phyloP scores from a whole-genome alignment of 306 rosid species.

The Adenanthera pavonina region DNA sequence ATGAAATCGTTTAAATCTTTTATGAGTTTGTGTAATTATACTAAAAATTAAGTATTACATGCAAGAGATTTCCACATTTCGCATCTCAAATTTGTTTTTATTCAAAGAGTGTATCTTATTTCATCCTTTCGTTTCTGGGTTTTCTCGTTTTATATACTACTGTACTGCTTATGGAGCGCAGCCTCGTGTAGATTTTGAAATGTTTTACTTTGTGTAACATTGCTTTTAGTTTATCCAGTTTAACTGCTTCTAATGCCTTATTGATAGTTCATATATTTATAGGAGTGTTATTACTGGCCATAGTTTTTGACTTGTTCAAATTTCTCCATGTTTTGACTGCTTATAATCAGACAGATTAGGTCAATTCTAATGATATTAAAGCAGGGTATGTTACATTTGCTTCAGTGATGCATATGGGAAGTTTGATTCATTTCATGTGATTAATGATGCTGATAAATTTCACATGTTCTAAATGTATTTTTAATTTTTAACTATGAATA shows the following conservation, averaged over 20 bases:
- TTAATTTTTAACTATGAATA: not conserved
- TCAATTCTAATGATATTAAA: no score
- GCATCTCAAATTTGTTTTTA: not conserved
- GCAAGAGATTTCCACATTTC: not conserved
- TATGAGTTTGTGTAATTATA: slow-evolving; percentile 8
- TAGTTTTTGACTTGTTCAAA: not conserved
- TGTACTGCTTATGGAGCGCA: not conserved
- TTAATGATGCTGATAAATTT: not conserved
- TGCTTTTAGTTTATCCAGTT: not conserved
- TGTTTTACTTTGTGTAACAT: not conserved
- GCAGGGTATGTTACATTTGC: not conserved
- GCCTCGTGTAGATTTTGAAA: not conserved
- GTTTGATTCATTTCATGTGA: not conserved
- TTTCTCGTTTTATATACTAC: not conserved
- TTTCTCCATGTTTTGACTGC: no score
- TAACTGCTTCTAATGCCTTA: not conserved
- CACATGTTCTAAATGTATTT: not conserved
- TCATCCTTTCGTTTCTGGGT: not conserved
- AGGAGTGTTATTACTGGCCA: not conserved
- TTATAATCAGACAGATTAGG: no score
- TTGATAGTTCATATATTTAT: not conserved
- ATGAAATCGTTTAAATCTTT: not conserved
- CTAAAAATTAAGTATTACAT: not conserved
- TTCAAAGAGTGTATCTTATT: not conserved
- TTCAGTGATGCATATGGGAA: not conserved